Conservation (phyloP, 805 yeast species). For the Lipomyces anomalus region DNA sequence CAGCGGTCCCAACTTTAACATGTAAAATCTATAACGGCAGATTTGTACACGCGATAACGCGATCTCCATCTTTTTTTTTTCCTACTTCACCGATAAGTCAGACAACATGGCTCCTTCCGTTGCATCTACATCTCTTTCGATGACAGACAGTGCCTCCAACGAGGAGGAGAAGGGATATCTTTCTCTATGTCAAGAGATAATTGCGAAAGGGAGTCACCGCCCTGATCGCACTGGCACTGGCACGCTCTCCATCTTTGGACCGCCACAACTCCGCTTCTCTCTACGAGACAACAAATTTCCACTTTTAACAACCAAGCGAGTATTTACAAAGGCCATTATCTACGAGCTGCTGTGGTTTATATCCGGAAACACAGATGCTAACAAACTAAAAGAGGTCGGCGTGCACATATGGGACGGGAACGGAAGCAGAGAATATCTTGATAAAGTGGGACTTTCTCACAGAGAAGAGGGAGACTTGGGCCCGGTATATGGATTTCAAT, state of each 20-base stretch:
- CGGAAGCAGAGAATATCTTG: conserved; percentile 87
- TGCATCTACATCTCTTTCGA: too few species aligned
- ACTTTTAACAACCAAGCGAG: conserved; percentile 84
- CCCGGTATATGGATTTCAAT: conserved; percentile 97
- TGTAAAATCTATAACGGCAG: too few species aligned
- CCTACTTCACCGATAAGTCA: too few species aligned
- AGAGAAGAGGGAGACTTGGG: conserved; percentile 94
- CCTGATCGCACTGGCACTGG: conserved; percentile 99
- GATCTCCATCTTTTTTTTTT: too few species aligned
- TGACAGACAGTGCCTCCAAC: too few species aligned
- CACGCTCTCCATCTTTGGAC: conserved; percentile 83
- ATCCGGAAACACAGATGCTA: conserved; percentile 83
- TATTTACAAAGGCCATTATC: conserved; percentile 81
- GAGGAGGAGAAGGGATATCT: conserved; percentile 79
- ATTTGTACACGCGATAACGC: too few species aligned
- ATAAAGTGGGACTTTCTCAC: conserved; percentile 68
- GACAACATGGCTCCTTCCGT: too few species aligned
- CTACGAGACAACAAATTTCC: conserved; percentile 73
- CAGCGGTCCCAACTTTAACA: too few species aligned
- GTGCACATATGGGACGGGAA: conserved; percentile 99
- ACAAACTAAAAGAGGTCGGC: conserved; percentile 67
- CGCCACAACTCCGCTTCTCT: conserved; percentile 87
- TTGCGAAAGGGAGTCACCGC: conserved; percentile 79
- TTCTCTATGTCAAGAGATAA: conserved; percentile 70
- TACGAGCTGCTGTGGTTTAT: conserved; percentile 90